These are phyloP conservation scores for Vicia villosa DNA, from an alignment of 306 rosid genomes.

Conservation along the genomic window DNA sequence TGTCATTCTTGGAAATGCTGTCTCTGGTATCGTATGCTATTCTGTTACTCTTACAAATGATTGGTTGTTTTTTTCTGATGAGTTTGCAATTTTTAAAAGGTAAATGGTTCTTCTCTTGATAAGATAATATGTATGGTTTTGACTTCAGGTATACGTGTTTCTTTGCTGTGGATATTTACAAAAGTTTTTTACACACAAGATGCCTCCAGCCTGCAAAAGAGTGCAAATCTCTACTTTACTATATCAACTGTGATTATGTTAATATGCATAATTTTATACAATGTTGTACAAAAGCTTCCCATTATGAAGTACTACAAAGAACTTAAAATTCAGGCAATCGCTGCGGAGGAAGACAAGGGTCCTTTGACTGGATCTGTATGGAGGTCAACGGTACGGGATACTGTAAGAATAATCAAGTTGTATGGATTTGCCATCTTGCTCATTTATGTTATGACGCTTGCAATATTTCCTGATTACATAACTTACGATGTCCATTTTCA, in stretches of 20 bases:
- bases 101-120: no score
- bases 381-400: conserved; percentile 39
- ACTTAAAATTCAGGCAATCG: no score
- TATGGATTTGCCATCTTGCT: conserved; percentile 70
- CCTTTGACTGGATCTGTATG: conserved; percentile 52
- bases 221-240: conserved; percentile 77
- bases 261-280: no score
- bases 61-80: not conserved
- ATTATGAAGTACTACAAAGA: no score
- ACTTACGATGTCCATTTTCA: conserved; percentile 89
- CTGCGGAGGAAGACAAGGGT: conserved; percentile 60
- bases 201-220: conserved; percentile 63
- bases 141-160: conserved; percentile 72
- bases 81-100: not conserved
- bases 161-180: conserved; percentile 69
- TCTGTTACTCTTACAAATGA: not conserved
- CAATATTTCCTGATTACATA: conserved; percentile 88
- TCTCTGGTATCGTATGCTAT: not conserved
- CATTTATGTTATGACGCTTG: conserved; percentile 71
- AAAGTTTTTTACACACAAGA: conserved; percentile 81
- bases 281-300: no score
- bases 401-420: conserved; percentile 53
- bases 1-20: not conserved
- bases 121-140: no score
- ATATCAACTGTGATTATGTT: conserved; percentile 66